Percentiles rank a stretch among this genome's conserved stretches.
These are phyloP conservation scores for Ceratocystis ficicola DNA, from an alignment of 2,329 filamentous ascomycete species.

Conservation along the genomic window DNA sequence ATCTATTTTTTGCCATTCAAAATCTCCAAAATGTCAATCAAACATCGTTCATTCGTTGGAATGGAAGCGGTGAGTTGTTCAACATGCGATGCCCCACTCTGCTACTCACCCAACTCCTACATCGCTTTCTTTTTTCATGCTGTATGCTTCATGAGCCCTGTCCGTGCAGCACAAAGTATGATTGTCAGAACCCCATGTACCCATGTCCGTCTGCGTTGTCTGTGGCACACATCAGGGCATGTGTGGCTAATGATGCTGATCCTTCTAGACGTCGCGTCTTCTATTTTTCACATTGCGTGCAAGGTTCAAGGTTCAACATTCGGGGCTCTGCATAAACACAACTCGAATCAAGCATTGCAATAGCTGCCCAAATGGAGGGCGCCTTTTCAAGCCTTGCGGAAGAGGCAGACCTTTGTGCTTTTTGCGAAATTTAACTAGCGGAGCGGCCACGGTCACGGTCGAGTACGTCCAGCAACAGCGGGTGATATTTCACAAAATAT, in stretches of 20 bases:
- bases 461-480: background rate
- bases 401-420: background rate
- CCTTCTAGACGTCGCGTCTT: constrained; percentile 15
- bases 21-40: background rate
- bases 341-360: background rate
- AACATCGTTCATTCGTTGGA: constrained; percentile 1
- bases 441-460: background rate
- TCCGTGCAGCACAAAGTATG: constrained; percentile 11
- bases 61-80: constrained; percentile 12
- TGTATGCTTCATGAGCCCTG: constrained; percentile 2
- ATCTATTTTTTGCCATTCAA: background rate
- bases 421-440: background rate
- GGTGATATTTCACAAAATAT: background rate
- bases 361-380: background rate
- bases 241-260: constrained; percentile 14
- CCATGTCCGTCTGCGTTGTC: constrained; percentile 8
- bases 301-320: constrained; percentile 14
- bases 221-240: constrained; percentile 12
- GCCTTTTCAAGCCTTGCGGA: background rate
- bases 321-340: background rate
- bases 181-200: constrained; percentile 6
- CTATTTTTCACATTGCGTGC: constrained; percentile 5
- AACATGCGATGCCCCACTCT: constrained; percentile 8
- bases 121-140: constrained; percentile 12
- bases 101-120: constrained; percentile 8